Evolutionary conservation across 768 basidiomycete species (phyloP), one percentile per base, ranked within the genome.

Genomic region (Tricholoma furcatifolium): DNA sequence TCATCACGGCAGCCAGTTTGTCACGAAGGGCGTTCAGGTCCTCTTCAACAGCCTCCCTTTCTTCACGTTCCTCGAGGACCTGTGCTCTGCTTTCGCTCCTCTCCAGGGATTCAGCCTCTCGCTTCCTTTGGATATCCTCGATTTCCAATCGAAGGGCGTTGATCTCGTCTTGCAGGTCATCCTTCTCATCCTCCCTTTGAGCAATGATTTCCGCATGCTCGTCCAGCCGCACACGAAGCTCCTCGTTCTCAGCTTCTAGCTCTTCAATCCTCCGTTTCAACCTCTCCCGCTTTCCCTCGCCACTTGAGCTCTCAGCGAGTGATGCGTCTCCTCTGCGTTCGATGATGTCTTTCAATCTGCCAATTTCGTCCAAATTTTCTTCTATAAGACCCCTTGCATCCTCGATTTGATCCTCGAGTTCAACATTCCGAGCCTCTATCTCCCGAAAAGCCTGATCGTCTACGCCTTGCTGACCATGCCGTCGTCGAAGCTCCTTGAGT

Each of bases 301-400:
- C 76, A 12, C 66, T 62, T 2, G 75, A 74, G 31, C 70, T 69
- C 35, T 72, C 71, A 12, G 69, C 64, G 9, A 65, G 51, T 0
- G 72, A 70, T 4, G 75, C 72, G 20, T 77, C 73, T 14, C 76
- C 78, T 5, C 74, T 77, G 20, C 73, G 74, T 62, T 90, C 85
- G 5, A 88, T 75, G n/a, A 85, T 74, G 43, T 87, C 85, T 31
- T 80, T 77, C 36, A 94, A 70, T 7, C 84, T 76, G 32, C 89
- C 85, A 46, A 93, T 83, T 69, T 94, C 92, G 31, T 92, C 88
- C 67, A 86, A 78, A 64, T 91, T 91, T 58, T 95, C 93, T 63
- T 90, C 83, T 36, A 92, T 70, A 24, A 91, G 66, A 0, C 78
- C 84, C 51, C 83, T 77, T 4, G 83, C 80, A 53, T 81, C 83